These are phyloP conservation scores for Euphorbia celastroides DNA, from an alignment of 441 rosid species.

Conservation along the genomic window DNA sequence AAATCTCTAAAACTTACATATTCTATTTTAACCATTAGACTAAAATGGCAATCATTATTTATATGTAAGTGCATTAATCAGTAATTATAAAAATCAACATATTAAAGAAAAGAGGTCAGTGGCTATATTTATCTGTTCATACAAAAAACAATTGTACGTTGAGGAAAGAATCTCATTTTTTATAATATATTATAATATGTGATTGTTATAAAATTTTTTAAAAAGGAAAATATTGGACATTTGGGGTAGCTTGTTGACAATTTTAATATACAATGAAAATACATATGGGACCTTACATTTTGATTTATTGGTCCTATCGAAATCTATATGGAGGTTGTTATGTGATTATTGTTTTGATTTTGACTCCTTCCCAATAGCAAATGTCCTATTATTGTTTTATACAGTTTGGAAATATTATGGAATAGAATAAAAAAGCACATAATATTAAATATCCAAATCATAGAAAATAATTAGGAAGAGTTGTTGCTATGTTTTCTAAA, in stretches of 20 bases:
- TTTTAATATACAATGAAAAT: neutral
- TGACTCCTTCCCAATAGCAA: constrained; percentile 23
- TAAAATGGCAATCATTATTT: neutral
- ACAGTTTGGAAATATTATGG: neutral
- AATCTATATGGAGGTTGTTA: constrained; percentile 26
- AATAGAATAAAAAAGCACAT: neutral
- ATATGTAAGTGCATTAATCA: neutral
- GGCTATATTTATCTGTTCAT: constrained; percentile 8
- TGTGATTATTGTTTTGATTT: constrained; percentile 21
- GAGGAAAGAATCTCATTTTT: neutral
- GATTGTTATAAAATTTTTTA: neutral
- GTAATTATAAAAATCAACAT: neutral
- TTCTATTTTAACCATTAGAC: no score
- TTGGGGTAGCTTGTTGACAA: neutral
- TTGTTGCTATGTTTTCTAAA: no score
- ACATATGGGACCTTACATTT: constrained; percentile 19
- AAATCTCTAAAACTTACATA: no score
- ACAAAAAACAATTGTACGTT: constrained; percentile 9
- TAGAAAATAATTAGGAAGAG: no score
- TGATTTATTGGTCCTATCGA: constrained; percentile 14
- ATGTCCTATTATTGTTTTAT: constrained; percentile 19
- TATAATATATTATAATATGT: neutral
- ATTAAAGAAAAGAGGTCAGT: constrained; percentile 27
- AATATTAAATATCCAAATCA: no score
- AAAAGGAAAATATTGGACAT: neutral